phyloP scores from a whole-genome alignment of 345 rosid species.

The Pugionium cornutum region DNA sequence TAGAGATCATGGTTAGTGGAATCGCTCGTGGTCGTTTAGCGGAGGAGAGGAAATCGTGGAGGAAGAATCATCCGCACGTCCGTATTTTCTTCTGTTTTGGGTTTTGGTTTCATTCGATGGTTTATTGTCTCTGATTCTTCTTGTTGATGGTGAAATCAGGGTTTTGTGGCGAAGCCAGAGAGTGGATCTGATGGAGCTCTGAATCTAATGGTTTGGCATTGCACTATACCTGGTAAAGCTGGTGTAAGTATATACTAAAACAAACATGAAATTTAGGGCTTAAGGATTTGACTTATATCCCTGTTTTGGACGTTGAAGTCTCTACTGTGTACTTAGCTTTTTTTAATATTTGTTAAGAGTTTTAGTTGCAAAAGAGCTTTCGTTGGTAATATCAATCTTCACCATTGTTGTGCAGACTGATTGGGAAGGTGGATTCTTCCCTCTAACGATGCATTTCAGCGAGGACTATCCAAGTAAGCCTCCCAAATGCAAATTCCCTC shows the following conservation, averaged over 20 bases:
- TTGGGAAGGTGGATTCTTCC: slow-evolving; percentile 90
- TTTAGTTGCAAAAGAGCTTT: no score
- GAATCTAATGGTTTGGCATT: slow-evolving; percentile 96
- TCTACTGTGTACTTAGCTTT: no score
- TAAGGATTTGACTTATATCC: no score
- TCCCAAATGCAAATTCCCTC: slow-evolving; percentile 85
- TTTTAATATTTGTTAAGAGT: no score
- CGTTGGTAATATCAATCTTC: no score
- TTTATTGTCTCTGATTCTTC: not conserved
- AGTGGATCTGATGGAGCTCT: slow-evolving; percentile 70
- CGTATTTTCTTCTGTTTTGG: slow-evolving; percentile 31
- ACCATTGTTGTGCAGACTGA: slow-evolving; percentile 56
- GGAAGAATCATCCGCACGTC: slow-evolving; percentile 95
- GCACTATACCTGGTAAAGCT: slow-evolving; percentile 93
- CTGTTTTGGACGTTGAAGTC: no score
- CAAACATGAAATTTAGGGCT: not conserved
- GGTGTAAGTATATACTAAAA: slow-evolving; percentile 55
- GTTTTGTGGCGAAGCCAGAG: slow-evolving; percentile 98
- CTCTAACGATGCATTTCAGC: slow-evolving; percentile 72
- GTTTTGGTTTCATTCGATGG: not conserved
- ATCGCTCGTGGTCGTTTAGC: slow-evolving; percentile 95
- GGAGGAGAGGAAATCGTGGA: slow-evolving; percentile 94
- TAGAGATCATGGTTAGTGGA: slow-evolving; percentile 59
- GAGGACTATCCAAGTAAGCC: slow-evolving; percentile 96
- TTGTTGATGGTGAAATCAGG: slow-evolving; percentile 46